Conservation (phyloP, 148 eudicot genomes). For the Diospyros kaki region DNA sequence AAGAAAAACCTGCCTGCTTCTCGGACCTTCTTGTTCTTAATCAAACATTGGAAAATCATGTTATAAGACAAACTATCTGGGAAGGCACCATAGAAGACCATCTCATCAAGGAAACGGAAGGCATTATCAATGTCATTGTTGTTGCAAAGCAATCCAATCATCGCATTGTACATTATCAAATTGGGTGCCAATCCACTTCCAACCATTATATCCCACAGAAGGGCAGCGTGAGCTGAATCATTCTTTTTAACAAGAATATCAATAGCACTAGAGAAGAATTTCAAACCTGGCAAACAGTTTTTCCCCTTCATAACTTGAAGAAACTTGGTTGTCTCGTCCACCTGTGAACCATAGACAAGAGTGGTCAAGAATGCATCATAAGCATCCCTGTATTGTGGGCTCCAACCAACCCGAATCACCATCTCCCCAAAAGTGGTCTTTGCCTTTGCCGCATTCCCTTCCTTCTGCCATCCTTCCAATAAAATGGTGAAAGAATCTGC, state of each 20-base stretch:
- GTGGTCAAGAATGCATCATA: constrained; percentile 73
- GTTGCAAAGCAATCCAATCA: constrained; percentile 68
- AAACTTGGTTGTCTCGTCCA: constrained; percentile 69
- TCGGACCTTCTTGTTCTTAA: constrained; percentile 56
- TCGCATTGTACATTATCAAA: constrained; percentile 57
- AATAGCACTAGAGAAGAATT: constrained; percentile 70
- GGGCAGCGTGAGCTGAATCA: constrained; percentile 52
- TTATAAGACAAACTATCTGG: constrained; percentile 68
- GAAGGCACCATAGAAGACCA: constrained; percentile 72
- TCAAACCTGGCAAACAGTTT: constrained; percentile 76
- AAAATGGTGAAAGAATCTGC: constrained; percentile 70
- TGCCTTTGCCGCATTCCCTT: constrained; percentile 61
- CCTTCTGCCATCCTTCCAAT: constrained; percentile 79
- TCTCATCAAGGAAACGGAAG: constrained; percentile 64
- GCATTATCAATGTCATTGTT: constrained; percentile 59
- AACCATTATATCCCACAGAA: constrained; percentile 77
- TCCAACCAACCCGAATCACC: constrained; percentile 84
- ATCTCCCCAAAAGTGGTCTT: constrained; percentile 80
- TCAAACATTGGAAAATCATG: constrained; percentile 68
- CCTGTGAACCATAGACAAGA: constrained; percentile 48
- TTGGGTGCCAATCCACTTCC: constrained; percentile 55
- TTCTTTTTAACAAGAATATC: constrained; percentile 62
- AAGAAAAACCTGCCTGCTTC: constrained; percentile 61
- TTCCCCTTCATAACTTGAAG: constrained; percentile 73
- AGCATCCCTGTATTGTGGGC: constrained; percentile 49